A percentile compares a stretch with the other conserved stretches of the same genome.
Evolutionary conservation across 192 early-diverging fungal species (phyloP).

Genomic region (Physocladia obscura): DNA sequence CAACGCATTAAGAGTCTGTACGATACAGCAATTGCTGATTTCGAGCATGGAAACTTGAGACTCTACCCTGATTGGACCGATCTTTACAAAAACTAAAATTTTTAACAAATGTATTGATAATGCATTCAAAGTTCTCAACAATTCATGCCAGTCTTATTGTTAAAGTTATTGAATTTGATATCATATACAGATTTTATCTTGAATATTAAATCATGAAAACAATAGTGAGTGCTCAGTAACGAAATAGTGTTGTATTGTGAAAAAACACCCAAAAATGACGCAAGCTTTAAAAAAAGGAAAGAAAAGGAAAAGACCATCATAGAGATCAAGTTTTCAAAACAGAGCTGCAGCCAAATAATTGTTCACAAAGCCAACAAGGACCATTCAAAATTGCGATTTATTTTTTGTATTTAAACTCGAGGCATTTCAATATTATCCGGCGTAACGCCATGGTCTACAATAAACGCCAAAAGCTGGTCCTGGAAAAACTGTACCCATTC

Average conservation of each 20-base stretch:
- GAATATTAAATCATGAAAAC: conserved; percentile 7
- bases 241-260: not conserved
- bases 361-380: too few relatives aligned
- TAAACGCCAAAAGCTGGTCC: conserved; percentile 11
- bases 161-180: not conserved
- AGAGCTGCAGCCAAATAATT: too few relatives aligned
- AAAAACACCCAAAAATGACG: not conserved
- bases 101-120: not conserved
- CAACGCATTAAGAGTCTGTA: not conserved
- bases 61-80: conserved; percentile 16
- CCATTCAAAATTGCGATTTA: too few relatives aligned
- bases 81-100: not conserved
- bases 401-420: not conserved
- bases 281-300: not conserved
- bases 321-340: too few relatives aligned
- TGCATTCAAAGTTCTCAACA: conserved; percentile 7
- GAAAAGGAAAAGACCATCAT: too few relatives aligned
- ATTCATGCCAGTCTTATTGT: not conserved
- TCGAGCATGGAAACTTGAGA: not conserved
- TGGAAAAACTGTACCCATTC: conserved; percentile 14
- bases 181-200: not conserved
- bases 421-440: conserved; percentile 16
- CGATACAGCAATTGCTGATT: not conserved
- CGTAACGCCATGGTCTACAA: conserved; percentile 1
- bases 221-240: too few relatives aligned